Evolutionary conservation across 108 stramenopile genomes (phyloP), one percentile per base, ranked within the genome.

Genomic region (Cyclostephanos tholiformis): DNA sequence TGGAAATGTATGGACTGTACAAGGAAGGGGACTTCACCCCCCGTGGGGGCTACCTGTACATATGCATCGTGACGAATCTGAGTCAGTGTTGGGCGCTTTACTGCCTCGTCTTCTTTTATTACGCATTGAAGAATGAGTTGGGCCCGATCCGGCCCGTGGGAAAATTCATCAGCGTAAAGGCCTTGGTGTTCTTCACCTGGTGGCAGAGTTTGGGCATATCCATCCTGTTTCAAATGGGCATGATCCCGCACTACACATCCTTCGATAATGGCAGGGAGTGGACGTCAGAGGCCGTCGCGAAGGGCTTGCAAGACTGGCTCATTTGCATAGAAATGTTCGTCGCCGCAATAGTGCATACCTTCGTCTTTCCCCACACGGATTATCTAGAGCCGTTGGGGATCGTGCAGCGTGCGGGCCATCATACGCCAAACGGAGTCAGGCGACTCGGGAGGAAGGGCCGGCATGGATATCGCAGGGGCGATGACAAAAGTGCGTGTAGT

Each of bases 281-380:
- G 93, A 86, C 86, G 4, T 74, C 91, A 7, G 95, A 96, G 78
- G 96, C 97, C 66, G 96, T 96, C 35, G 96, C 92, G 63, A 95
- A 96, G 85, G 97, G 94, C 22, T 63, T 98, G 36, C 97, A 99
- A 83, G 96, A 97, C 82, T 97, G 92, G 74, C 75, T 98, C 63
- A 98, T 99, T 75, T 99, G 98, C 65, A 89, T 99, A 19, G 98
- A 99, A 80, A 99, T 99, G 97, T 95, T 97, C 70, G 55, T 91
- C 29, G 95, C 90, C 23, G 96, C 97, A 1, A 84, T 97, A 60
- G 94, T 95, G 20, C 97, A 97, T 69, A 89, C 88, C 26, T 94
- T 89, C 76, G 95, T 96, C n/a, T 99, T 97, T 70, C 91, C 95
- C 1, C 97, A 96, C 77, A 87, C 85, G 44, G 95, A 98, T 64